Percentiles rank a stretch among this genome's conserved stretches.
Evolutionary conservation across 1,284 basidiomycete species (phyloP).

Genomic region (Cryptococcus sp.): DNA sequence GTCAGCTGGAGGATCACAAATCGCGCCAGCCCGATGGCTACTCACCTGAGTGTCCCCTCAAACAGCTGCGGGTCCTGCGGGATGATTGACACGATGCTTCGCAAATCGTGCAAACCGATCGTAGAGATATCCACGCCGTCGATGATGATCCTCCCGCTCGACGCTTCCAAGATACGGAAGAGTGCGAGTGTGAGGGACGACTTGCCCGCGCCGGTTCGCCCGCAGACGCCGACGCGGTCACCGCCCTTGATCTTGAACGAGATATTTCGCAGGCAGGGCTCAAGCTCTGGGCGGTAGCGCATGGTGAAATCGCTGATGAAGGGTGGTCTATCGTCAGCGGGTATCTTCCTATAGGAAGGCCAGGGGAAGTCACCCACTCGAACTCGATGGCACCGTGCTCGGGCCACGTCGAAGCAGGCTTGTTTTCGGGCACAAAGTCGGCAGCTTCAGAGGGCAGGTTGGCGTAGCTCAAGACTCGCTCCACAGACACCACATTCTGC

Average conservation of each 20-base stretch:
- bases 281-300: conserved; percentile 75
- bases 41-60: conserved; percentile 76
- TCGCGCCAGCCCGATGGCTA: conserved; percentile 45
- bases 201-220: conserved; percentile 91
- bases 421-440: conserved; percentile 62
- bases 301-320: conserved; percentile 65
- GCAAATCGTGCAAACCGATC: conserved; percentile 73
- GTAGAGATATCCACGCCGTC: conserved; percentile 79
- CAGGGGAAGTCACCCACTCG: conserved; percentile 51
- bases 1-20: not conserved
- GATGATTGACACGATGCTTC: conserved; percentile 73
- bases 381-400: conserved; percentile 71
- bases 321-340: not conserved
- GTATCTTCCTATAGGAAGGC: not conserved
- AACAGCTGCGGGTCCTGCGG: conserved; percentile 81
- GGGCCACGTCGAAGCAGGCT: conserved; percentile 70
- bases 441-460: conserved; percentile 74
- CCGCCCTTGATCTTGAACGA: conserved; percentile 61
- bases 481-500: conserved; percentile 87
- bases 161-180: conserved; percentile 70
- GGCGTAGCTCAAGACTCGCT: conserved; percentile 62
- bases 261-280: conserved; percentile 71
- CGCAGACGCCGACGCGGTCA: conserved; percentile 80
- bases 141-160: conserved; percentile 71
- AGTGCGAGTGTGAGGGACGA: conserved; percentile 63